phyloP scores from a whole-genome alignment of 768 basidiomycete species.

The Gymnopilus junonius region DNA sequence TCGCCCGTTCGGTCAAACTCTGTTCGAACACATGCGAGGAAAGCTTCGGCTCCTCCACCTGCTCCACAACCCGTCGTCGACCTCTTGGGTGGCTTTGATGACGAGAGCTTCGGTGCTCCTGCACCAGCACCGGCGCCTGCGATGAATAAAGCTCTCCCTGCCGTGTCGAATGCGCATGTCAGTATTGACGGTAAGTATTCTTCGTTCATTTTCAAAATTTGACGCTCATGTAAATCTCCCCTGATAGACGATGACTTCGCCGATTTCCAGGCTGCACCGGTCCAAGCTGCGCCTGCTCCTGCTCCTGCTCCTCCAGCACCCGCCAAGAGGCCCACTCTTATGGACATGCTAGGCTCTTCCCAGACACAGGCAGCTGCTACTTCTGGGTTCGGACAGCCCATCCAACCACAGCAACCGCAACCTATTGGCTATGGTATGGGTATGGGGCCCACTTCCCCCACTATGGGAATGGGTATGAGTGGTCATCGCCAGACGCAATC shows the following conservation, averaged over 20 bases:
- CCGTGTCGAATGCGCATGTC: slow-evolving; percentile 38
- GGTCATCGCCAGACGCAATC: slow-evolving; percentile 42
- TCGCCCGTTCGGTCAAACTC: slow-evolving; percentile 37
- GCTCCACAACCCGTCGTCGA: slow-evolving; percentile 61
- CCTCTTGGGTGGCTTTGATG: slow-evolving; percentile 80
- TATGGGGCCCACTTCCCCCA: slow-evolving; percentile 10
- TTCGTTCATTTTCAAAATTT: neutral
- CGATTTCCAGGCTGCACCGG: slow-evolving; percentile 82
- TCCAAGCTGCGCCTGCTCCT: slow-evolving; percentile 46
- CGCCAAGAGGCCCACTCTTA: slow-evolving; percentile 43
- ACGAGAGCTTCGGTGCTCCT: slow-evolving; percentile 51
- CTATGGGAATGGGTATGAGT: slow-evolving; percentile 26
- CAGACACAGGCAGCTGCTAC: slow-evolving; percentile 36
- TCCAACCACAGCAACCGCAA: slow-evolving; percentile 34
- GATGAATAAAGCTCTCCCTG: slow-evolving; percentile 60
- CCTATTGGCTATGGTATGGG: slow-evolving; percentile 22
- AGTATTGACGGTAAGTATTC: slow-evolving; percentile 45
- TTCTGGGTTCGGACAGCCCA: slow-evolving; percentile 19
- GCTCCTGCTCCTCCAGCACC: slow-evolving; percentile 28
- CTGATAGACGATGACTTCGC: slow-evolving; percentile 78
- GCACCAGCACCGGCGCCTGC: slow-evolving; percentile 36
- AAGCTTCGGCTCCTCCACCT: slow-evolving; percentile 39
- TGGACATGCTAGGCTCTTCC: slow-evolving; percentile 50
- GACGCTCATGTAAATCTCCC: slow-evolving; percentile 10
- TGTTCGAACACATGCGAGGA: slow-evolving; percentile 40